phyloP scores from a whole-genome alignment of 805 yeast genomes.

The Clavispora santaluciae region DNA sequence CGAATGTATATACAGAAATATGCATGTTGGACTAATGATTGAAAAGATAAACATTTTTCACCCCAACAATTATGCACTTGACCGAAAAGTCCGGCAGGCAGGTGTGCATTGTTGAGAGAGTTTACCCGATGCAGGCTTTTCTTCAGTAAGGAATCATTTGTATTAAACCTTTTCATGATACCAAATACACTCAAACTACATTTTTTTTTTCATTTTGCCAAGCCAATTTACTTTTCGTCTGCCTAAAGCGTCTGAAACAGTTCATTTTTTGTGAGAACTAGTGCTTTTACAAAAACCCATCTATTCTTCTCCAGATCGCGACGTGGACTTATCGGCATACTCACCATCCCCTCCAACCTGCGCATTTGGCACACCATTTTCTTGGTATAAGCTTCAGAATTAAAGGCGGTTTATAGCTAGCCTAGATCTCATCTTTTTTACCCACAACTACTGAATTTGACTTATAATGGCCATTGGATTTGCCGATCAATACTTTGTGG shows the following conservation, averaged over 20 bases:
- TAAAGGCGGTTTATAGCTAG: background rate
- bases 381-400: background rate
- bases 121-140: background rate
- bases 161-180: background rate
- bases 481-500: conserved; percentile 34
- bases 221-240: too few species aligned
- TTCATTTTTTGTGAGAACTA: too few species aligned
- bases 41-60: background rate
- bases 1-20: background rate
- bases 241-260: too few species aligned
- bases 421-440: background rate
- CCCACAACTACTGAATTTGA: background rate
- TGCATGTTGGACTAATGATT: background rate
- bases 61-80: background rate
- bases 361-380: background rate
- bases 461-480: conserved; percentile 26
- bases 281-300: too few species aligned
- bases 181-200: background rate
- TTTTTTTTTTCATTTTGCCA: too few species aligned
- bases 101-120: too few species aligned
- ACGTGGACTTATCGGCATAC: background rate
- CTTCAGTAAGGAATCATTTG: background rate
- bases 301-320: too few species aligned
- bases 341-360: background rate
- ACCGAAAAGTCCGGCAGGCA: background rate